These are phyloP conservation scores for Boletus mariae DNA, from an alignment of 1,284 basidiomycete genomes.

Conservation along the genomic window DNA sequence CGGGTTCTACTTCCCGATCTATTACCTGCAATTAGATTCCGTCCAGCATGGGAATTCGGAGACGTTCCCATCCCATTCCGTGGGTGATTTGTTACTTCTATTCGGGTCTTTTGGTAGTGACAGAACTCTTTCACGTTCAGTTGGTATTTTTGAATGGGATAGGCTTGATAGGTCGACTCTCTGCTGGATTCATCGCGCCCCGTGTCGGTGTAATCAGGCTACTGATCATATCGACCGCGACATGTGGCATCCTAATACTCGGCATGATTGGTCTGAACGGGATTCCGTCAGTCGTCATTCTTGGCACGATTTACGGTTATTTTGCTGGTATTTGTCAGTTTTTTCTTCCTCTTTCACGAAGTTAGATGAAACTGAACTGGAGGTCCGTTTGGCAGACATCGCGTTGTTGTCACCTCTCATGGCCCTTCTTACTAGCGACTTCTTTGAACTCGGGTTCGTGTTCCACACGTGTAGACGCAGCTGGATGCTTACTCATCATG, in stretches of 20 bases:
- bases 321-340: constrained; percentile 38
- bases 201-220: constrained; percentile 20
- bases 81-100: constrained; percentile 2
- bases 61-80: constrained; percentile 33
- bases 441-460: no score
- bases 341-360: not conserved
- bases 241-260: constrained; percentile 28
- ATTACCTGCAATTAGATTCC: constrained; percentile 32
- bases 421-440: constrained; percentile 17
- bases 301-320: constrained; percentile 35
- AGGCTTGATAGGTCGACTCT: constrained; percentile 25
- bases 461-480: not conserved
- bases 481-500: not conserved
- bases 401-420: constrained; percentile 32
- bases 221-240: constrained; percentile 19
- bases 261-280: constrained; percentile 26
- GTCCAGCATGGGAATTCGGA: constrained; percentile 23
- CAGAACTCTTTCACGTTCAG: constrained; percentile 6
- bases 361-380: not conserved
- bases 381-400: constrained; percentile 23
- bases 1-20: constrained; percentile 24
- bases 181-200: constrained; percentile 23
- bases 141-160: constrained; percentile 27
- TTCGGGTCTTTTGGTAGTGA: not conserved
- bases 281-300: constrained; percentile 15